Base-by-base conservation (phyloP, 768 basidiomycete genomes). In the Cytidiella melzeri region DNA sequence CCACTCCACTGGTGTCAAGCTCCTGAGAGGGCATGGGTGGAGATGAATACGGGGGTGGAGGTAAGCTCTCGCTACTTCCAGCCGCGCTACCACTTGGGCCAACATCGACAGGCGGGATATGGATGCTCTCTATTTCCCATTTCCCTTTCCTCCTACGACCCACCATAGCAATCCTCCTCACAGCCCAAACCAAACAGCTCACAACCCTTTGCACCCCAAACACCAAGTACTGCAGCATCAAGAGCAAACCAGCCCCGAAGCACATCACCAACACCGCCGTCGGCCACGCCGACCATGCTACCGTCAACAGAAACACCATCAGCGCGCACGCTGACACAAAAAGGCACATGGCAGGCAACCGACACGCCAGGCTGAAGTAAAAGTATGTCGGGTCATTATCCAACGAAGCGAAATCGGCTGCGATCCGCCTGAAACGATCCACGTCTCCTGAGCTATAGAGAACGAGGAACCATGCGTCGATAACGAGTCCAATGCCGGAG, bases 321-420 rank as follows among this genome's bases (percentile, higher is more conserved):
- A 88, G 70, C 1, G 80, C 69, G n/a, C 75, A 39, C 0, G 77
- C 70, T 10, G 83, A 77, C 25, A 71, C 50, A 47, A 83, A 71
- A 69, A 81, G 77, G 60, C 80, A 80, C 5, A 86, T 53, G 0
- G 77, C 73, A 0, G 85, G 86, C 11, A 85, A 66, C 19, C 84
- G 75, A 5, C 84, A 72, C 1, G 81, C 78, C 12, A 88, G 70
- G 24, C 80, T 71, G 62, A 88, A 88, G 68, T 85, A 87, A 49
- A 84, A 69, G 61, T 83, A 83, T 9, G 73, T 72, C 7, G 9
- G 9, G 15, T 15, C 30, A 15, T 15, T 34, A 7, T 7, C 30
- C 15, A 15, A 34, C 20, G 68, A 70, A 54, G 79, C 83, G 26
- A 87, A 53, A 57, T 85, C 85, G 6, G 58, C 63, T 0, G 85